Evolutionary conservation across 2,329 filamentous ascomycete species (phyloP).

Genomic region (Amylocarpus encephaloides): DNA sequence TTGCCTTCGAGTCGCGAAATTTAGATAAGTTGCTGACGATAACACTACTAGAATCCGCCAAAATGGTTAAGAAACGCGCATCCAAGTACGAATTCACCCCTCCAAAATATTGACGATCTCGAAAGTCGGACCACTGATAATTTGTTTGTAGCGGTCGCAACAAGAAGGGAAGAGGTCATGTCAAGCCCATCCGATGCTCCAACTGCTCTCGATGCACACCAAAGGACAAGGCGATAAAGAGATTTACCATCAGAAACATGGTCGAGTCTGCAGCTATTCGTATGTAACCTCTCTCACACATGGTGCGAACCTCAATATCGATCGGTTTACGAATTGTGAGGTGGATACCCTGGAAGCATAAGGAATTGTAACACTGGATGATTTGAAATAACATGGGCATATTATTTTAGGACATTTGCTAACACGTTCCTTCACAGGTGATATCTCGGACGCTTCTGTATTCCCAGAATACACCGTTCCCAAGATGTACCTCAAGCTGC

Average conservation of each 20-base stretch:
- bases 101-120: background rate
- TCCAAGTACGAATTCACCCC: slow-evolving; percentile 46
- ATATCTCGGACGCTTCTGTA: slow-evolving; percentile 99
- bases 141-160: slow-evolving; percentile 72
- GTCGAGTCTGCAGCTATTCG: slow-evolving; percentile 99
- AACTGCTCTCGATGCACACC: slow-evolving; percentile 65
- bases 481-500: slow-evolving; percentile 99
- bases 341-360: too few relatives aligned
- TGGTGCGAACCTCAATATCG: background rate
- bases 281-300: slow-evolving; percentile 50
- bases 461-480: slow-evolving; percentile 99
- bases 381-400: background rate
- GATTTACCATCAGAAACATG: slow-evolving; percentile 99
- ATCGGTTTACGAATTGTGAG: too few relatives aligned
- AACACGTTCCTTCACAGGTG: slow-evolving; percentile 55
- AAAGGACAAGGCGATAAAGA: slow-evolving; percentile 99
- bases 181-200: slow-evolving; percentile 96
- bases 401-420: background rate
- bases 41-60: slow-evolving; percentile 24
- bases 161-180: slow-evolving; percentile 99
- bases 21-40: background rate
- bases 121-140: slow-evolving; percentile 5
- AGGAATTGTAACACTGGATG: background rate
- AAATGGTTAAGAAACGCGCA: slow-evolving; percentile 68
- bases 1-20: background rate